Evolutionary conservation across 176 grass and related monocot genomes (phyloP), one percentile per base, ranked within the genome.

Genomic region (Areca catechu): DNA sequence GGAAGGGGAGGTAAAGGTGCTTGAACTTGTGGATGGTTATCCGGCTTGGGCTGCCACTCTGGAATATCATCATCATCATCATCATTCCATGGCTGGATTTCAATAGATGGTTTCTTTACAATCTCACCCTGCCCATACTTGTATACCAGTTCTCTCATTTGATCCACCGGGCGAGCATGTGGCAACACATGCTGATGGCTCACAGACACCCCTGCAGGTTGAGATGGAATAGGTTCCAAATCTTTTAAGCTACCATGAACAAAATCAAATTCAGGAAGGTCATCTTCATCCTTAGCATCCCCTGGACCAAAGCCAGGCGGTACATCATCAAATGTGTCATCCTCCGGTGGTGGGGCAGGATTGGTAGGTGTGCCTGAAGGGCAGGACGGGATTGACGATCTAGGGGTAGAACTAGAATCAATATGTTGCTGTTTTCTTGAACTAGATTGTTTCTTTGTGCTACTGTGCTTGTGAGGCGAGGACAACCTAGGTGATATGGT

Each of bases 31-130:
- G 22, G 12, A 19, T 61, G 65, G 62, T 24, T 51, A 65, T 71
- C 58, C 60, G 69, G 74, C 63, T 61, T 76, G 4, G 93, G 93
- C 19, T 72, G 74, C 93, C 93, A 98, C 59, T 89, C 85, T 56
- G 82, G 76, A 6, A 79, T 67, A 60, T 92, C 73, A 12, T 55
- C 90, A 1, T 53, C 27, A 53, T 65, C 34, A 10, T 43, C 34
- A 43, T 43, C 34, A 15, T 80, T 62, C 78, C 78, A 85, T 21
- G 62, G 58, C 3, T 79, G 57, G 18, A 16, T 50, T 70, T 62
- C 67, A 66, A 53, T 54, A 51, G 20, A 30, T 19, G 61, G 48
- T 24, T 49, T 71, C 51, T 76, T 76, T 52, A 17, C 54, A 71
- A 29, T 59, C 63, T 69, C 48, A 19, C 67, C 51, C 19, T 69